Conservation (phyloP, 176 grass and related monocot species). For the Phyllostachys edulis region DNA sequence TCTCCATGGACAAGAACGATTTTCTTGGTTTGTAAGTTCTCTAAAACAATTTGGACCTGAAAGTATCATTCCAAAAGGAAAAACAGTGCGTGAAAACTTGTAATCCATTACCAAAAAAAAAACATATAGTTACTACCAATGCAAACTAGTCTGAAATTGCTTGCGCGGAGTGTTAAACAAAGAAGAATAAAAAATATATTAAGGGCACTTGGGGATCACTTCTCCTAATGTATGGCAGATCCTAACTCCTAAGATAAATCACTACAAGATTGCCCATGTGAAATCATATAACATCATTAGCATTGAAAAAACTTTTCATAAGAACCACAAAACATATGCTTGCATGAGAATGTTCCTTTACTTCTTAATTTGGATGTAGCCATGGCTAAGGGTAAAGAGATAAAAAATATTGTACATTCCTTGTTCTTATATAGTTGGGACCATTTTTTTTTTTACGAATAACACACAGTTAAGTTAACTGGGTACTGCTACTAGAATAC, state of each 20-base stretch:
- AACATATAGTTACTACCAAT: background rate
- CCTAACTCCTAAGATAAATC: background rate
- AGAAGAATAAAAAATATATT: background rate
- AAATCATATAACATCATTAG: constrained; percentile 7
- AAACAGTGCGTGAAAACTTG: background rate
- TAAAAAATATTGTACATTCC: background rate
- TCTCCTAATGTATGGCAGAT: constrained; percentile 12
- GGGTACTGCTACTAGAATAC: background rate
- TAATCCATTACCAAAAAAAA: background rate
- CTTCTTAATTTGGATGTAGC: constrained; percentile 27
- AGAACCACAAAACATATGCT: background rate
- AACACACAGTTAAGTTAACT: background rate
- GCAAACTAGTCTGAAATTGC: constrained; percentile 1
- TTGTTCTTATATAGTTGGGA: constrained; percentile 19
- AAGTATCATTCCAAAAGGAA: constrained; percentile 19
- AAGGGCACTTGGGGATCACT: background rate
- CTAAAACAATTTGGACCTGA: constrained; percentile 61
- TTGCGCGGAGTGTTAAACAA: background rate
- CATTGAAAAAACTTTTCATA: background rate
- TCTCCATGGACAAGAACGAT: constrained; percentile 91
- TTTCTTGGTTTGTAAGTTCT: constrained; percentile 94
- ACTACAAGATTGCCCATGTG: background rate
- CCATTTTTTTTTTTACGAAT: background rate
- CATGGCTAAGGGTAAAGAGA: constrained; percentile 19
- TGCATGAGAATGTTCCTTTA: constrained; percentile 3